Evolutionary conservation across 139 green algal genomes (phyloP), one percentile per base, ranked within the genome.

Genomic region (Astrephomene gubernaculifera): DNA sequence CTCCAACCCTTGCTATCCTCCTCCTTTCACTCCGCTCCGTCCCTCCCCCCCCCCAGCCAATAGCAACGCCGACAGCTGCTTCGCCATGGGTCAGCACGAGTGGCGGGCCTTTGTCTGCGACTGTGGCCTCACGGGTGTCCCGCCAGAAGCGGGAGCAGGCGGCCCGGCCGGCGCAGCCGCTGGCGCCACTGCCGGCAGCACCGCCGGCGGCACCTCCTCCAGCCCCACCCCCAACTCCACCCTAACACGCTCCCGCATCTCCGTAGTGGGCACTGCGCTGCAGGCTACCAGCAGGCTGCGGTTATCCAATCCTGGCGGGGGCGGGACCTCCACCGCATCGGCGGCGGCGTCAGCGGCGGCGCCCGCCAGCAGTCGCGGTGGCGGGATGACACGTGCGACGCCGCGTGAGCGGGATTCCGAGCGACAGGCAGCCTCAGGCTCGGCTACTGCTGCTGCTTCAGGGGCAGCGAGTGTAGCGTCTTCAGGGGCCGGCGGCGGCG

Each of bases 51-150:
- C 74, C 54, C 38, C 75, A 82, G 75, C 38, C 75, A 57, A 31
- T 27, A 45, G 49, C 36, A 60, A 60, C 38, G 44, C 29, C 57
- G 75, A 82, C 57, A 43, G 31, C 38, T 82, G 75, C 75, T 82
- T 82, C 60, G 27, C 75, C 38, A 45, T 82, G 38, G 75, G 75
- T 1, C 36, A 43, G 9, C 31, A 65, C 75, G 75, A 82, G 57
- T 82, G 75, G 75, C 75, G 75, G 31, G 25, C 75, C 54, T 82
- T 82, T 10, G 60, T 71, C 17, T 21, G 27, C 8, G 75, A 82
- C 57, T 57, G 54, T 38, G 75, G 75, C 8, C 39, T 72, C 8
- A 41, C n/a, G n/a, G n/a, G n/a, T n/a, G n/a, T n/a, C 27, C 41
- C 4, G 10, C 31, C 64, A 43, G 5, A 71, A 71, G n/a, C 33